Conservation (phyloP, 345 rosid species). For the Noccaea caerulescens region DNA sequence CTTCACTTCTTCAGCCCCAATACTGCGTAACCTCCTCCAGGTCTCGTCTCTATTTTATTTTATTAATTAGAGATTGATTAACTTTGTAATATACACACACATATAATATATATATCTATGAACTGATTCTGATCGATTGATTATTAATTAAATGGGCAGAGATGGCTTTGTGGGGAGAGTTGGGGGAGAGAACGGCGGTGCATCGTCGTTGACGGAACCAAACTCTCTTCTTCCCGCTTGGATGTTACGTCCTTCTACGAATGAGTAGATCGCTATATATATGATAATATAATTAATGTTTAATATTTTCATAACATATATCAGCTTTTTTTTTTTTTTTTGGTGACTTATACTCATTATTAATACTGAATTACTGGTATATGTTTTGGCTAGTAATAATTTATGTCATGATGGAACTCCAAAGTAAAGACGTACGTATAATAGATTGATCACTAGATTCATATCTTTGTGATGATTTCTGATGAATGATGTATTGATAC, state of each 20-base stretch:
- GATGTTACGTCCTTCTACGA: constrained; percentile 41
- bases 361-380: constrained; percentile 24
- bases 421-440: constrained; percentile 20
- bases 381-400: constrained; percentile 7
- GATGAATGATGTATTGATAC: constrained; percentile 21
- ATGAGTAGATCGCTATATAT: constrained; percentile 30
- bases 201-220: constrained; percentile 32
- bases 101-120: not conserved
- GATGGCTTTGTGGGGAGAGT: constrained; percentile 38
- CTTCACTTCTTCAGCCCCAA: constrained; percentile 48
- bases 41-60: constrained; percentile 43
- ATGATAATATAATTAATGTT: constrained; percentile 23
- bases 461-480: constrained; percentile 25
- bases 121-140: constrained; percentile 4
- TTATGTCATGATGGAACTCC: constrained; percentile 28
- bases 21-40: constrained; percentile 50
- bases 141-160: constrained; percentile 28
- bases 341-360: constrained; percentile 14
- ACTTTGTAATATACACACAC: not conserved
- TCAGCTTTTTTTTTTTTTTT: constrained; percentile 16
- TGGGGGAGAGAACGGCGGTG: constrained; percentile 28
- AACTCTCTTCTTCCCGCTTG: constrained; percentile 43
- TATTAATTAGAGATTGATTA: constrained; percentile 1
- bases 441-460: constrained; percentile 3
- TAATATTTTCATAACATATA: constrained; percentile 29